Evolutionary conservation across 2,329 filamentous ascomycete species (phyloP).

Genomic region (Ambrosiella cleistominuta): DNA sequence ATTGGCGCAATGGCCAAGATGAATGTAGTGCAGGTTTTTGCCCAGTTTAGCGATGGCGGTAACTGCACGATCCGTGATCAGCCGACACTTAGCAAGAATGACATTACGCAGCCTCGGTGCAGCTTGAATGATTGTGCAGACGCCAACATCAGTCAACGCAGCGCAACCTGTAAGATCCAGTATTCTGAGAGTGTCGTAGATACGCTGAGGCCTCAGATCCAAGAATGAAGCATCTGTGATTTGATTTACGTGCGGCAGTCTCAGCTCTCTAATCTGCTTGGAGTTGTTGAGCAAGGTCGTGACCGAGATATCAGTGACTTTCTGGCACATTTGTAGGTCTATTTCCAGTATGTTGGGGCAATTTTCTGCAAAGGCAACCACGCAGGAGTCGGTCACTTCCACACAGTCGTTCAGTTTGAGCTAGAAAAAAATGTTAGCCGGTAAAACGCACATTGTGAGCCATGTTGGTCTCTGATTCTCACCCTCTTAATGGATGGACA

Average conservation of each 20-base stretch:
- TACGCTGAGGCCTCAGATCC: constrained; percentile 47
- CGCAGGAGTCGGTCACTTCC: constrained; percentile 67
- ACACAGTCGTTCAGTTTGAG: constrained; percentile 86
- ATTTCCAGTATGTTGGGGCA: constrained; percentile 93
- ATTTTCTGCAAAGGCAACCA: constrained; percentile 70
- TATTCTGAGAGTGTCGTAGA: constrained; percentile 78
- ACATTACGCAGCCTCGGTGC: constrained; percentile 83
- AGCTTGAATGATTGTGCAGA: constrained; percentile 71
- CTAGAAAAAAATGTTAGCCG: constrained; percentile 23
- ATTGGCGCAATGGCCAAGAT: constrained; percentile 79
- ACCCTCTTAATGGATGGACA: constrained; percentile 80
- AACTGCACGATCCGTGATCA: constrained; percentile 80
- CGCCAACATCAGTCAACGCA: constrained; percentile 67
- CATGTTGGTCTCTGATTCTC: constrained; percentile 20
- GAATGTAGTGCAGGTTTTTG: constrained; percentile 93
- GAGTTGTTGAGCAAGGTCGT: constrained; percentile 64
- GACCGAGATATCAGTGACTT: constrained; percentile 68
- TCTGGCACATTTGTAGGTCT: constrained; percentile 71
- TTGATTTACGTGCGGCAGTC: constrained; percentile 67
- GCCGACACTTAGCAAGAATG: constrained; percentile 82
- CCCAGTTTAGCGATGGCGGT: constrained; percentile 73
- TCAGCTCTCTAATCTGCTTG: constrained; percentile 72
- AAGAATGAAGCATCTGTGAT: constrained; percentile 83
- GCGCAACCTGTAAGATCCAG: constrained; percentile 82
- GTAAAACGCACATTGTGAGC: not conserved